These are phyloP conservation scores for Didymellaceae sp. DNA, from an alignment of 2,329 filamentous ascomycete species.

Conservation along the genomic window DNA sequence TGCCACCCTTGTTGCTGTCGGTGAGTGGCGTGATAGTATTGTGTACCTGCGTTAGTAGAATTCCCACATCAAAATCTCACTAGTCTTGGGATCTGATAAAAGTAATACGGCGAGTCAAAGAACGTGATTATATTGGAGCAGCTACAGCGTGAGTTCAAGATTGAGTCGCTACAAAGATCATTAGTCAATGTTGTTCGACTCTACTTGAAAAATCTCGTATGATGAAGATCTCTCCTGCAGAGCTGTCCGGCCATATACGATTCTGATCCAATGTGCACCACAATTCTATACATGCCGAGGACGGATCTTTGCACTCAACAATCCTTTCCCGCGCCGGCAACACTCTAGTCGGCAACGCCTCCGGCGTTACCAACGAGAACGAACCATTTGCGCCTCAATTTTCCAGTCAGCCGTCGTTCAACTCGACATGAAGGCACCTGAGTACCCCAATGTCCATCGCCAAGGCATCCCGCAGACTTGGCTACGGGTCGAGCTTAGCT, in stretches of 20 bases:
- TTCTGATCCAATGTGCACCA: background rate
- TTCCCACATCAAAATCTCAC: too few relatives aligned
- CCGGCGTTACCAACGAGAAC: background rate
- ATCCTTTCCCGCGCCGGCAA: background rate
- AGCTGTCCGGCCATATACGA: background rate
- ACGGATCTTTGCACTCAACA: background rate
- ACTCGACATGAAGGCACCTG: slow-evolving; percentile 19
- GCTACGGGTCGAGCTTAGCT: slow-evolving; percentile 23
- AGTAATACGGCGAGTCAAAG: too few relatives aligned
- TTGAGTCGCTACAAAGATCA: too few relatives aligned
- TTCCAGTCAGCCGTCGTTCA: slow-evolving; percentile 12
- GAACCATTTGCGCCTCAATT: background rate
- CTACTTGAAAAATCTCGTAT: too few relatives aligned
- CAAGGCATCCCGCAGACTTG: slow-evolving; percentile 35
- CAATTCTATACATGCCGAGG: slow-evolving; percentile 4
- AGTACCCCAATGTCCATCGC: slow-evolving; percentile 37
- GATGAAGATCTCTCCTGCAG: too few relatives aligned
- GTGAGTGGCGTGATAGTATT: too few relatives aligned
- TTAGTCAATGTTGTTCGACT: too few relatives aligned
- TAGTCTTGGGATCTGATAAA: too few relatives aligned
- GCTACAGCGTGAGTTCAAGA: too few relatives aligned
- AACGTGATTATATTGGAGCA: too few relatives aligned
- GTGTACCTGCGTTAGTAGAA: too few relatives aligned
- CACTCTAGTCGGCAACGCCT: slow-evolving; percentile 4
- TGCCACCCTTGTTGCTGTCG: too few relatives aligned